phyloP scores from a whole-genome alignment of 371 early-diverging fungal genomes.

The Rhizomucor miehei region DNA sequence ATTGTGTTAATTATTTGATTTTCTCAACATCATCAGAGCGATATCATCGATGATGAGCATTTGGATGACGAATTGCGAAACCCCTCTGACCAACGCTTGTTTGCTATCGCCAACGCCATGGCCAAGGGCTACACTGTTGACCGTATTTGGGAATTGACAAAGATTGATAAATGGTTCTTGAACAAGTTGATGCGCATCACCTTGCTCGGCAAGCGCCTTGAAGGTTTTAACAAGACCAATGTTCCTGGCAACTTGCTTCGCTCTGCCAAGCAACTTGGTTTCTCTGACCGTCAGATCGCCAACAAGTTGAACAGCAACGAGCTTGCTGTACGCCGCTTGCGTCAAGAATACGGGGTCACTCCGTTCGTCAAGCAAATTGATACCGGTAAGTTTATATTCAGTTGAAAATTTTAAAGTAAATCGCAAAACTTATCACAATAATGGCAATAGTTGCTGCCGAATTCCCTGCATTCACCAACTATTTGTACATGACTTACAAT shows the following conservation, averaged over 20 bases:
- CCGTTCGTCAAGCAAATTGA: slow-evolving; percentile 97
- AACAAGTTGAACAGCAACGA: slow-evolving; percentile 77
- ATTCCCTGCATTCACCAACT: slow-evolving; percentile 95
- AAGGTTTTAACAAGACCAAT: slow-evolving; percentile 44
- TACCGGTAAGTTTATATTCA: slow-evolving; percentile 61
- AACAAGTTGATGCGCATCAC: slow-evolving; percentile 79
- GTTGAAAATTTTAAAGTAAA: slow-evolving; percentile 39
- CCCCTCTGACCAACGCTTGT: slow-evolving; percentile 89
- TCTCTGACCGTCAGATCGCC: slow-evolving; percentile 90
- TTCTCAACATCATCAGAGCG: slow-evolving; percentile 52
- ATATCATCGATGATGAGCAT: slow-evolving; percentile 50
- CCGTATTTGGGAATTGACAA: slow-evolving; percentile 80
- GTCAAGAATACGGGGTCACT: slow-evolving; percentile 73
- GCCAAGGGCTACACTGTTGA: slow-evolving; percentile 84
- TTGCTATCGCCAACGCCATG: slow-evolving; percentile 90
- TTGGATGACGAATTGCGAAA: slow-evolving; percentile 78
- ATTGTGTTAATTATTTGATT: slow-evolving; percentile 5
- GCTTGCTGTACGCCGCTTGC: slow-evolving; percentile 79
- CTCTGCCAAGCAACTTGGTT: slow-evolving; percentile 87
- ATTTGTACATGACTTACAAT: slow-evolving; percentile 95
- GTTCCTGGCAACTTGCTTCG: slow-evolving; percentile 61
- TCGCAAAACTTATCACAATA: neutral
- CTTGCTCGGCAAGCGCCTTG: slow-evolving; percentile 42
- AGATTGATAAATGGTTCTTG: slow-evolving; percentile 95
- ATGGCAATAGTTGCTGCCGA: slow-evolving; percentile 80